phyloP scores from a whole-genome alignment of 768 basidiomycete genomes.

The Pleurotus eryngii region DNA sequence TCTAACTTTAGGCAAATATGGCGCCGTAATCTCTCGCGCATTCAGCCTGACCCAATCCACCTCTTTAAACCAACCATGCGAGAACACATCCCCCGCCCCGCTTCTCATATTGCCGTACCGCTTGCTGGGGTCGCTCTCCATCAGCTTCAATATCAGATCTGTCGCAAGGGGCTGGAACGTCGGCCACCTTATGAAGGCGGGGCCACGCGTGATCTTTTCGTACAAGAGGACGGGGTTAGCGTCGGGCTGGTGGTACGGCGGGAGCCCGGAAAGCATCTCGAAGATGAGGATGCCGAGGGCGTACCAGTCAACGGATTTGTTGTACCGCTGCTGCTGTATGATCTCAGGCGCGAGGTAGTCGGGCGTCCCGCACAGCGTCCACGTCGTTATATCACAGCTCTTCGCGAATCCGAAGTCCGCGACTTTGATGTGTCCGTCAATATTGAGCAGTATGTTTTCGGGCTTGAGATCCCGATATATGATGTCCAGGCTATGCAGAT shows the following conservation, averaged over 20 bases:
- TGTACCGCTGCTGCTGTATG: slow-evolving; percentile 81
- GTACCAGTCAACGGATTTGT: slow-evolving; percentile 98
- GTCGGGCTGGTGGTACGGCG: slow-evolving; percentile 90
- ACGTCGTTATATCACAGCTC: slow-evolving; percentile 79
- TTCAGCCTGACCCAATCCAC: slow-evolving; percentile 86
- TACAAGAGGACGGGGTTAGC: slow-evolving; percentile 85
- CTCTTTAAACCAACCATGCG: slow-evolving; percentile 91
- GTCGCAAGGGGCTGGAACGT: slow-evolving; percentile 71
- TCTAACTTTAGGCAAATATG: slow-evolving; percentile 88
- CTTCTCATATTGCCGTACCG: slow-evolving; percentile 87
- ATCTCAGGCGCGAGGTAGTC: slow-evolving; percentile 97
- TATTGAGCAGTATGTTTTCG: slow-evolving; percentile 89
- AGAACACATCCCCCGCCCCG: slow-evolving; percentile 89
- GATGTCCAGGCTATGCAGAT: slow-evolving; percentile 83
- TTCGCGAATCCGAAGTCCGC: slow-evolving; percentile 98
- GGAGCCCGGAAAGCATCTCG: slow-evolving; percentile 95
- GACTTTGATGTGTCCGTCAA: slow-evolving; percentile 96
- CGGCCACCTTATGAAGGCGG: slow-evolving; percentile 77
- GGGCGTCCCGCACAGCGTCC: slow-evolving; percentile 94
- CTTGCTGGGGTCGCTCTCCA: slow-evolving; percentile 85
- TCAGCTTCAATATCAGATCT: slow-evolving; percentile 85
- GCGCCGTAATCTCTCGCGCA: slow-evolving; percentile 86
- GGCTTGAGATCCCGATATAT: slow-evolving; percentile 98
- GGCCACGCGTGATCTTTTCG: slow-evolving; percentile 83
- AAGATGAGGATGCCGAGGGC: slow-evolving; percentile 95